Percentiles rank a stretch among this genome's conserved stretches.
These are phyloP conservation scores for Debaryomyces tyrocola DNA, from an alignment of 805 yeast genomes.

Conservation along the genomic window DNA sequence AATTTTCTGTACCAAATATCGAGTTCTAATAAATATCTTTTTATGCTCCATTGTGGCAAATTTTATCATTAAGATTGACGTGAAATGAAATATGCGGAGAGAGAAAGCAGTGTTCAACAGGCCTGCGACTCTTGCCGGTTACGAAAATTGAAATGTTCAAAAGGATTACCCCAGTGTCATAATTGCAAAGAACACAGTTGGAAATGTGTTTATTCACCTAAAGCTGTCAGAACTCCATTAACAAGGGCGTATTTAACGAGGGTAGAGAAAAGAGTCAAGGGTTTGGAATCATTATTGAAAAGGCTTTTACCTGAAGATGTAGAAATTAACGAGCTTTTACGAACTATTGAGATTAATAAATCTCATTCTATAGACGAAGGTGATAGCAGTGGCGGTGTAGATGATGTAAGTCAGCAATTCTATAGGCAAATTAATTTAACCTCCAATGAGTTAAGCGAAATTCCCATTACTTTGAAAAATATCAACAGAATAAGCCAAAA, in stretches of 20 bases:
- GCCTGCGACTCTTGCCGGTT: constrained; percentile 36
- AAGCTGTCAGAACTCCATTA: constrained; percentile 32
- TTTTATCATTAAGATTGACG: too few species aligned
- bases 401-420: constrained; percentile 6
- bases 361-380: not conserved
- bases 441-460: constrained; percentile 13
- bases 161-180: constrained; percentile 29
- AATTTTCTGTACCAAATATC: too few species aligned
- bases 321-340: constrained; percentile 6
- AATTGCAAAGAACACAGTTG: constrained; percentile 33
- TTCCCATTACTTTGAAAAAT: constrained; percentile 15
- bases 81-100: not conserved
- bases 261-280: constrained; percentile 19
- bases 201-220: constrained; percentile 32
- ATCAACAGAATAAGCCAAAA: constrained; percentile 14
- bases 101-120: constrained; percentile 21
- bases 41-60: too few species aligned
- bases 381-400: not conserved
- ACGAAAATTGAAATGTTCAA: constrained; percentile 33
- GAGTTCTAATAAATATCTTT: too few species aligned
- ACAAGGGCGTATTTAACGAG: constrained; percentile 32
- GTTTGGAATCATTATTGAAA: constrained; percentile 5
- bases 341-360: constrained; percentile 10
- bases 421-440: constrained; percentile 16
- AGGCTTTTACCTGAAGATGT: constrained; percentile 7